Evolutionary conservation across 768 basidiomycete genomes (phyloP).

Genomic region (Mycena floridula): DNA sequence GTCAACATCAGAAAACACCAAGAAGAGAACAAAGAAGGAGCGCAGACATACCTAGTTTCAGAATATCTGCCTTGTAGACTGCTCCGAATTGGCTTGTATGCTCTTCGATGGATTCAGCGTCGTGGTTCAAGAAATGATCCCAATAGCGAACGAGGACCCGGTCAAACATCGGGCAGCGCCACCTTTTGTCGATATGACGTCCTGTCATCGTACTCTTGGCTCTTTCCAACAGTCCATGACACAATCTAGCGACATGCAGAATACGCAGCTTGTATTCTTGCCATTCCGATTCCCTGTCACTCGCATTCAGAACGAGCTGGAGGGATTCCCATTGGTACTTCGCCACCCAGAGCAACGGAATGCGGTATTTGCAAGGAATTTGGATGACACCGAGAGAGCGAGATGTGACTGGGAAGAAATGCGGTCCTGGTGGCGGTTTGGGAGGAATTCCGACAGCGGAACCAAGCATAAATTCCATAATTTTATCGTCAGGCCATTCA

Average conservation of each 20-base stretch:
- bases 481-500: not conserved
- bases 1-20: not conserved
- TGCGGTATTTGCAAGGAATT: not conserved
- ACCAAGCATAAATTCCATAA: not conserved
- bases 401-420: not conserved
- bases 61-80: not conserved
- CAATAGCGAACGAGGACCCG: not conserved
- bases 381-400: not conserved
- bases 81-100: not conserved
- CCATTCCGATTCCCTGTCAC: conserved; percentile 1
- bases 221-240: not conserved
- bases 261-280: not conserved
- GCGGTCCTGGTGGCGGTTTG: not conserved
- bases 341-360: not conserved
- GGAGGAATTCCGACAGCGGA: not conserved
- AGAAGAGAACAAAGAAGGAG: not conserved
- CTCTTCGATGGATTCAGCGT: not conserved
- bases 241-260: not conserved
- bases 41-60: not conserved
- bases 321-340: not conserved
- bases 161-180: not conserved
- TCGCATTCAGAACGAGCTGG: not conserved
- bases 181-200: not conserved
- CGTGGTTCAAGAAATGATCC: not conserved
- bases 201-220: not conserved